Evolutionary conservation across 495 filamentous ascomycete species (phyloP), one percentile per base, ranked within the genome.

Genomic region (Annulohypoxylon moriforme): DNA sequence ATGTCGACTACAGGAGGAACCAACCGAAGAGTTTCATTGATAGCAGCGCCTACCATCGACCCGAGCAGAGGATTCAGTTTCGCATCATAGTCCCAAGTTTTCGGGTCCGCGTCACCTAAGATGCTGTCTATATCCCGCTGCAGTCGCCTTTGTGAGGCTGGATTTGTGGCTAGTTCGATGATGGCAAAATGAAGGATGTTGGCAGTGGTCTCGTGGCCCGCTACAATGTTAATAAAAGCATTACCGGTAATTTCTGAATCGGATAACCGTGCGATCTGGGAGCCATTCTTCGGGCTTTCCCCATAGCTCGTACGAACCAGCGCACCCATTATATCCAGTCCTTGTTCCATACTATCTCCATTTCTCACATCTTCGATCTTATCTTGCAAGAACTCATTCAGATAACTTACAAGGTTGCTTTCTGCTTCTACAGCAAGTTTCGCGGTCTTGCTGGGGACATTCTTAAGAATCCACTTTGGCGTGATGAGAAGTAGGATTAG

Each of bases 151-250:
- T 93, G 91, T 14, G 81, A 80, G 1, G 77, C 56, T 14, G 85
- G 84, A 77, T 90, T 83, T 64, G 85, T 82, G 24, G 91, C 91
- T 1, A 93, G 85, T 60, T 85, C 81, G 49, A 90, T 50, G 1
- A 92, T 77, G 13, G 85, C 79, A 73, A 89, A 91, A 74, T 92
- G 89, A 9, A 91, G 77, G 1, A 84, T 83, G 77, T 91, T 91
- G 50, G 90, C 90, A 3, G 89, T 88, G 0, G 91, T 91, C 74
- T 93, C 91, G 76, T 93, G 91, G 20, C 91, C 91, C 0, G 91
- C 90, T 13, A 93, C 80, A 42, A 89, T 86, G 76, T 91, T 89
- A 71, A 92, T 86, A 76, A 92, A 93, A 10, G 89, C 86, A 72
- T 93, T 91, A 31, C 88, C 89, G 24, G 91, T 81, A 68, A 93